Evolutionary conservation across 768 basidiomycete species (phyloP).

Genomic region (Mycena epipterygia): DNA sequence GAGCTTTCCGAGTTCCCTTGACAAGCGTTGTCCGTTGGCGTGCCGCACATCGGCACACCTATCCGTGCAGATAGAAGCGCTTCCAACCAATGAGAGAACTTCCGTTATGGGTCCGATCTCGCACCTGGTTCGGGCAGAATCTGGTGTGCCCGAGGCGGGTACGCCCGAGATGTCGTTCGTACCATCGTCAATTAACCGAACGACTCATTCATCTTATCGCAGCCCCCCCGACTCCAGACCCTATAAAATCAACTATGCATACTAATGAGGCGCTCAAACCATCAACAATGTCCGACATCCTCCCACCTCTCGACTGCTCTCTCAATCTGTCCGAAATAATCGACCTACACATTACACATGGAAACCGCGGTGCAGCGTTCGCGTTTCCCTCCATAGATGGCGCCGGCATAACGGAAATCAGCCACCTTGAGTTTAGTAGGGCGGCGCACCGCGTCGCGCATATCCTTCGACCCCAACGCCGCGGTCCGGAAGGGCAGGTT

Average conservation of each 20-base stretch:
- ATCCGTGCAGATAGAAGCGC: no score
- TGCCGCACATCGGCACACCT: no score
- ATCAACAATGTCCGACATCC: background rate
- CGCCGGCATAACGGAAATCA: no score
- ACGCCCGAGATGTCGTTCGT: background rate
- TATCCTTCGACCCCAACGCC: no score
- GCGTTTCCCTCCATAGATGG: conserved; percentile 46
- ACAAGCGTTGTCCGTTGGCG: no score
- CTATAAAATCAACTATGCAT: no score
- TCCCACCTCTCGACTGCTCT: conserved; percentile 21
- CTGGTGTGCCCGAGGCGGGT: no score
- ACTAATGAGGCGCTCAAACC: background rate
- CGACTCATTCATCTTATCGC: background rate
- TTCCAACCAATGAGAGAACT: background rate
- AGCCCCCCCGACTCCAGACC: background rate
- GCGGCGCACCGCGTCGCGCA: no score
- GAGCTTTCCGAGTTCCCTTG: no score
- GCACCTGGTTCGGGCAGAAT: background rate
- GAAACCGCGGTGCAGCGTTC: conserved; percentile 15
- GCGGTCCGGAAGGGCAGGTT: no score
- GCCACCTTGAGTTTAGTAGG: no score
- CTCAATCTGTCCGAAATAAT: conserved; percentile 10
- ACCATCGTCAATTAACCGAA: background rate
- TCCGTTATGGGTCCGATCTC: background rate
- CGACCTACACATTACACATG: conserved; percentile 14